phyloP scores from a whole-genome alignment of 805 yeast species.

The Babjeviella inositovora region DNA sequence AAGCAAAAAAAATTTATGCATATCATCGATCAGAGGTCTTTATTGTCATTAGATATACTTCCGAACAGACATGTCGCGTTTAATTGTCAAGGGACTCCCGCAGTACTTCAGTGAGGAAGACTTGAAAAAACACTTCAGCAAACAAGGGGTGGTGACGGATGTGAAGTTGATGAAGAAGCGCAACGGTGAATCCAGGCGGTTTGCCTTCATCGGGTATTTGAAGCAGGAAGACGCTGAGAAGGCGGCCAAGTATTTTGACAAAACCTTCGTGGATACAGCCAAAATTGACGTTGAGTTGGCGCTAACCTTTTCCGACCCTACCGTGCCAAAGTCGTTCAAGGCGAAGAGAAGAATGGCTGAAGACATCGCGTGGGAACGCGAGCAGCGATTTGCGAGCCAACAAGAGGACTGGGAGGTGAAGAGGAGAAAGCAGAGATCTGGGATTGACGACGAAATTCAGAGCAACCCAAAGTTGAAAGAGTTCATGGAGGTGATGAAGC shows the following conservation, averaged over 20 bases:
- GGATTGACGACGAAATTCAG: constrained; percentile 45
- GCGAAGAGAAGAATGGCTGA: constrained; percentile 33
- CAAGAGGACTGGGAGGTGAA: constrained; percentile 22
- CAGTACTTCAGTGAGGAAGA: constrained; percentile 23
- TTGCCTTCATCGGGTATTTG: constrained; percentile 85
- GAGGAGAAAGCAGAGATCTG: constrained; percentile 16
- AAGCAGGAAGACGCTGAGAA: constrained; percentile 57
- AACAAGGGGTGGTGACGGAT: constrained; percentile 65
- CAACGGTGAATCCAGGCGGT: constrained; percentile 78
- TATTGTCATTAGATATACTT: background rate
- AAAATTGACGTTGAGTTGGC: constrained; percentile 70
- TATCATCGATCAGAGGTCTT: background rate
- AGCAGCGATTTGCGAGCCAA: constrained; percentile 22
- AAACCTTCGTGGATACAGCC: constrained; percentile 72
- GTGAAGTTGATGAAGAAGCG: constrained; percentile 69
- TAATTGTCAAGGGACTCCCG: constrained; percentile 28
- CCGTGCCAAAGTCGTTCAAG: constrained; percentile 53
- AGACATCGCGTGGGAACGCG: constrained; percentile 28
- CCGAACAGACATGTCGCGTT: constrained; percentile 29
- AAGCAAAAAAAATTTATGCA: background rate
- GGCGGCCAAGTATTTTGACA: constrained; percentile 64
- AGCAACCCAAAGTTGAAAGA: constrained; percentile 59
- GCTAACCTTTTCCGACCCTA: constrained; percentile 72
- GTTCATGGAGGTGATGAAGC: constrained; percentile 71
- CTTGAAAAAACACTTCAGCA: constrained; percentile 16